Percentiles rank a stretch among this genome's conserved stretches.
These are phyloP conservation scores for Calonectria crousiana DNA, from an alignment of 2,329 filamentous ascomycete genomes.

Conservation along the genomic window DNA sequence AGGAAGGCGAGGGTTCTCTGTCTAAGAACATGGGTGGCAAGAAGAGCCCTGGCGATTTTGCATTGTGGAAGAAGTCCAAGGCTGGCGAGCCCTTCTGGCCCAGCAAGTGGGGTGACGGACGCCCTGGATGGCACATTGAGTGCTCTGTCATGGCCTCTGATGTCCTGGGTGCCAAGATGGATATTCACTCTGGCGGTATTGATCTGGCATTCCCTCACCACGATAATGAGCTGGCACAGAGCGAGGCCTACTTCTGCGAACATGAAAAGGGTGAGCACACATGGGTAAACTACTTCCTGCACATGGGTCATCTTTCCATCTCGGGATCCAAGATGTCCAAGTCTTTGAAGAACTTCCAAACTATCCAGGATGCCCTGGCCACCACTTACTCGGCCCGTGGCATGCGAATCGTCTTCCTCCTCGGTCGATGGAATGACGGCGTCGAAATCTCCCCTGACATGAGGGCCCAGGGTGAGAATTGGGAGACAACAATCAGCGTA, in stretches of 20 bases:
- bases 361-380: constrained; percentile 84
- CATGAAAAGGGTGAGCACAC: constrained; percentile 68
- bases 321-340: constrained; percentile 97
- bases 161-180: constrained; percentile 85
- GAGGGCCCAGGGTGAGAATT: constrained; percentile 77
- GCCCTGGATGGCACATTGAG: constrained; percentile 97
- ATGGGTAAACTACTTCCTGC: constrained; percentile 96
- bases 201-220: constrained; percentile 94
- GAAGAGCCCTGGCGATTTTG: constrained; percentile 85
- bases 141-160: constrained; percentile 96
- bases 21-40: constrained; percentile 74
- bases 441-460: constrained; percentile 92
- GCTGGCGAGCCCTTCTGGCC: constrained; percentile 92
- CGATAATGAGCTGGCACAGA: constrained; percentile 92
- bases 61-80: constrained; percentile 93
- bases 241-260: constrained; percentile 82
- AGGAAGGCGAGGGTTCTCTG: constrained; percentile 90
- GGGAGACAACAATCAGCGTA: constrained; percentile 83
- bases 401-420: constrained; percentile 87
- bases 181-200: constrained; percentile 93
- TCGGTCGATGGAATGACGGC: constrained; percentile 90
- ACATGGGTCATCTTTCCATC: constrained; percentile 91
- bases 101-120: constrained; percentile 86
- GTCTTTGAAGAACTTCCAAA: constrained; percentile 94
- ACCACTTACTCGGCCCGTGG: constrained; percentile 80